Evolutionary conservation across 176 grass and related monocot species (phyloP), one percentile per base, ranked within the genome.

Genomic region (maize (Zea mays)): DNA sequence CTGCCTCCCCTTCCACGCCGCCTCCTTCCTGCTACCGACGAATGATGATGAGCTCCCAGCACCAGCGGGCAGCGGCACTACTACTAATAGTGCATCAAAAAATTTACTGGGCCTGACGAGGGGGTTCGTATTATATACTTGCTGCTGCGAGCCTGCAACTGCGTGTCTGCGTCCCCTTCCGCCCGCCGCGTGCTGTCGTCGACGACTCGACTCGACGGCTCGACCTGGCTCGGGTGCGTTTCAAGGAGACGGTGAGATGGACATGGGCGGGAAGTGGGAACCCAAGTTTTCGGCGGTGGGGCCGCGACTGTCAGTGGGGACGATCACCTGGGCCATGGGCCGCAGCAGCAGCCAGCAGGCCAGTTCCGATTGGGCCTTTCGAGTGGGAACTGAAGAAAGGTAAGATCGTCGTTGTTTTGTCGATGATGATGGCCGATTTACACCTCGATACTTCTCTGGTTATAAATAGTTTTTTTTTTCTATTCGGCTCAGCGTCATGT

Each of bases 251-350:
- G 27, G 27, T 27, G 27, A 27, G 27, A 27, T 77, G 51, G 62
- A 77, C 77, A 62, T 86, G 84, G 84, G 84, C 84, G 84, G 84
- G 84, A 86, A 86, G 84, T 78, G 84, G 84, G 84, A 81, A 86
- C 55, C 56, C 78, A 27, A 67, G 59, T 86, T 84, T 86, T 80
- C 77, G 42, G 4, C 43, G 36, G 57, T 55, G 55, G 56, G 67
- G 19, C 27, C 27, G 14, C 48, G 1, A 72, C 47, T 50, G 75
- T 48, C 74, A 62, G 40, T 35, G 9, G 10, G 10, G 0, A 3
- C n/a, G 41, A 10, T 0, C 2, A 9, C 66, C 10, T 27, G 66
- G 66, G 42, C 66, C n/a, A 1, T 68, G 65, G 65, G 66, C 66
- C 66, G 8, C 8, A 7, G 41, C 44, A 7, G 8, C 8, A 7